These are phyloP conservation scores for Nemania abortiva DNA, from an alignment of 2,329 filamentous ascomycete genomes.

Conservation along the genomic window DNA sequence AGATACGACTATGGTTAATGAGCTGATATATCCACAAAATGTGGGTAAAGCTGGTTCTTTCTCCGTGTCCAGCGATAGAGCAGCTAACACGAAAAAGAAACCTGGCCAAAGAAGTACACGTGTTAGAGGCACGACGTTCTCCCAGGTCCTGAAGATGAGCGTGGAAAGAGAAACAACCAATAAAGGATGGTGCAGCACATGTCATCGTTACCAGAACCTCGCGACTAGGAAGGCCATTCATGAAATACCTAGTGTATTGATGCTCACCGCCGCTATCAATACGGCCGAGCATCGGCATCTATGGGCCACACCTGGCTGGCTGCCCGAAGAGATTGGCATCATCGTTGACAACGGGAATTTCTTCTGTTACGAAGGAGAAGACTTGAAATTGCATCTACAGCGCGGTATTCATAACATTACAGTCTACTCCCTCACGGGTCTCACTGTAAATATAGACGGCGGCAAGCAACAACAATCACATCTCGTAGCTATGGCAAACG, in stretches of 20 bases:
- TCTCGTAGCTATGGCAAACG: constrained; percentile 90
- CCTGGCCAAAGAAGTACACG: constrained; percentile 61
- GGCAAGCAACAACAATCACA: constrained; percentile 89
- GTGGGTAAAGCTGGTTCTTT: constrained; percentile 47
- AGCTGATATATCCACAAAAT: constrained; percentile 81
- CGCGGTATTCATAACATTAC: constrained; percentile 83
- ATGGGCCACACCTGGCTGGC: constrained; percentile 90
- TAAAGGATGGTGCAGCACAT: constrained; percentile 92
- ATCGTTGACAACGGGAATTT: constrained; percentile 92
- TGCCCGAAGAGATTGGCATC: constrained; percentile 94
- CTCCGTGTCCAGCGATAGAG: constrained; percentile 36
- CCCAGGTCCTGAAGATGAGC: constrained; percentile 90
- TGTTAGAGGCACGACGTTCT: constrained; percentile 76
- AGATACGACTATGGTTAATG: constrained; percentile 84
- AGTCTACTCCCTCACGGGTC: constrained; percentile 90
- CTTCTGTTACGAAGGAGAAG: constrained; percentile 93
- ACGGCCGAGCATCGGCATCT: constrained; percentile 79
- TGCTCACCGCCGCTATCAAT: constrained; percentile 84
- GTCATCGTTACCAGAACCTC: constrained; percentile 89
- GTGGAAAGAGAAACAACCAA: constrained; percentile 90
- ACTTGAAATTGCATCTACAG: constrained; percentile 83
- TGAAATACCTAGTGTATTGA: constrained; percentile 84
- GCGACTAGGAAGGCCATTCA: constrained; percentile 87
- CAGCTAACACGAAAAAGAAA: constrained; percentile 56
- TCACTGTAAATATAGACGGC: constrained; percentile 90